These are phyloP conservation scores for Porcisia deanei DNA, from an alignment of 208 protist species.

Conservation along the genomic window DNA sequence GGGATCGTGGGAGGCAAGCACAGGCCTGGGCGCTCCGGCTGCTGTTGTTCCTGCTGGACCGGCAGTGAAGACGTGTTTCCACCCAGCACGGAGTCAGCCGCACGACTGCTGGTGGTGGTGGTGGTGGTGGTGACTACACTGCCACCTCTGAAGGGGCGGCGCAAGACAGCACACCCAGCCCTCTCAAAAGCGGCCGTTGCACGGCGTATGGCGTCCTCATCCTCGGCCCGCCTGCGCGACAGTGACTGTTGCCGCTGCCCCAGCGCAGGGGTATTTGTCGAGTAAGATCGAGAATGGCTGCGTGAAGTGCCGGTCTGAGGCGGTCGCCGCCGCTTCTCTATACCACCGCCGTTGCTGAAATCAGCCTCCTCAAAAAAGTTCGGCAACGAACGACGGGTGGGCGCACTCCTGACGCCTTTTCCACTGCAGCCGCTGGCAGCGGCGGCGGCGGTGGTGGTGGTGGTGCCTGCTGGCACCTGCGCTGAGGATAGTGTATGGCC, in stretches of 20 bases:
- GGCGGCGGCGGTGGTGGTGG: neutral
- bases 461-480: neutral
- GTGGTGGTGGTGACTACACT: neutral
- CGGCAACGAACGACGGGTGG: conserved; percentile 7
- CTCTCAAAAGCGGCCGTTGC: conserved; percentile 37
- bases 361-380: conserved; percentile 23
- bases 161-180: conserved; percentile 29
- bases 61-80: conserved; percentile 20
- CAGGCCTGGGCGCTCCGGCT: conserved; percentile 8
- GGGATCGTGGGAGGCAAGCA: conserved; percentile 5
- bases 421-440: neutral
- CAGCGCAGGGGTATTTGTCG: neutral
- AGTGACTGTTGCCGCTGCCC: neutral
- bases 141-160: conserved; percentile 30
- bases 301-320: conserved; percentile 16
- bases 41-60: neutral
- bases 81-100: conserved; percentile 10
- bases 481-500: neutral
- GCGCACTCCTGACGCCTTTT: neutral
- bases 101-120: neutral
- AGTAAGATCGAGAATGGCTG: conserved; percentile 2
- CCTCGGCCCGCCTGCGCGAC: conserved; percentile 13
- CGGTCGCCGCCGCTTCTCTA: neutral
- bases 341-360: conserved; percentile 4
- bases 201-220: conserved; percentile 35